Conservation (phyloP, 345 rosid genomes). For the Cardamine chenopodiifolia region DNA sequence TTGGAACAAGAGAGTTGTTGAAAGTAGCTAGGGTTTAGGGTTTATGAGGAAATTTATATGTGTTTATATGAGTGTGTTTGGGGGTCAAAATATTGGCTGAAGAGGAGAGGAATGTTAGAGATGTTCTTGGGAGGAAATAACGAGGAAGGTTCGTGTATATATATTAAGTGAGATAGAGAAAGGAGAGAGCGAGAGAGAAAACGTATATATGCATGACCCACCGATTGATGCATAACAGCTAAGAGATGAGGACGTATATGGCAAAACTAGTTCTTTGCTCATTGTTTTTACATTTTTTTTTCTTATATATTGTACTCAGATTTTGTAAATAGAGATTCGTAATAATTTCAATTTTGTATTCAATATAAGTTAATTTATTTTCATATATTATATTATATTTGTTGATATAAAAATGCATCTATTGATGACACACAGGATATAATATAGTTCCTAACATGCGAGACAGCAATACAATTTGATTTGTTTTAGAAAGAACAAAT, state of each 20-base stretch:
- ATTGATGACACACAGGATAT: not conserved
- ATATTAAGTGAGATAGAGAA: slow-evolving; percentile 23
- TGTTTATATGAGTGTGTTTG: slow-evolving; percentile 8
- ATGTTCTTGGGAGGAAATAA: slow-evolving; percentile 40
- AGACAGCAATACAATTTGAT: not conserved
- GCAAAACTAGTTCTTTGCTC: slow-evolving; percentile 43
- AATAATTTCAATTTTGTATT: not conserved
- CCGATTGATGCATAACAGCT: slow-evolving; percentile 66
- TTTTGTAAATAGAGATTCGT: not conserved
- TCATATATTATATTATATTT: not conserved
- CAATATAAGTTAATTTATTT: not conserved
- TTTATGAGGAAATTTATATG: slow-evolving; percentile 21
- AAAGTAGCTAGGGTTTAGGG: slow-evolving; percentile 25
- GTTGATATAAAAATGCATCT: not conserved
- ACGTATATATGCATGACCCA: slow-evolving; percentile 56
- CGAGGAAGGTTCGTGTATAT: slow-evolving; percentile 50
- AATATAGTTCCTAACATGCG: not conserved
- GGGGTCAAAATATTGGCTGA: slow-evolving; percentile 3
- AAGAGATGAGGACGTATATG: slow-evolving; percentile 50
- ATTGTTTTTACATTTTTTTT: slow-evolving; percentile 28
- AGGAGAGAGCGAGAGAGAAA: too few species aligned
- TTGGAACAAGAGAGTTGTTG: slow-evolving; percentile 17
- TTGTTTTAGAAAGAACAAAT: not conserved
- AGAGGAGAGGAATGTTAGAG: slow-evolving; percentile 34
- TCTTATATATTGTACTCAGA: not conserved